phyloP scores from a whole-genome alignment of 176 grass and related monocot species.

The Zea mays region DNA sequence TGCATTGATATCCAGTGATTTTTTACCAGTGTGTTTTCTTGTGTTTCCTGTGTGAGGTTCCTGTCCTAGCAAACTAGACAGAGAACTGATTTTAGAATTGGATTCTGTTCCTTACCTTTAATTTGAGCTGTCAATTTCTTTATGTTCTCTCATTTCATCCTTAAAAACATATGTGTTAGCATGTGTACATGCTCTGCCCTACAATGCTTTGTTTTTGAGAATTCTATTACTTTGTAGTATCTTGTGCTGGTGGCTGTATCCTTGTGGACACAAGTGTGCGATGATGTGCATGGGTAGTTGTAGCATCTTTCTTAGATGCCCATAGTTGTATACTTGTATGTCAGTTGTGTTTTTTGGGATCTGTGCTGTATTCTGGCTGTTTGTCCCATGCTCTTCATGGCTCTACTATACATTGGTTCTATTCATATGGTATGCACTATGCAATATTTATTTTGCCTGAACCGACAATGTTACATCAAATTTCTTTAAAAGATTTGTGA shows the following conservation, averaged over 20 bases:
- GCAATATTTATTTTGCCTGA: not conserved
- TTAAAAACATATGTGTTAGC: not conserved
- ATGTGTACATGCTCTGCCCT: not conserved
- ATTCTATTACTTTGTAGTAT: not conserved
- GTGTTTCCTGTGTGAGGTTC: not conserved
- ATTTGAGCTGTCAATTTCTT: not conserved
- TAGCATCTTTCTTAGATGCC: not conserved
- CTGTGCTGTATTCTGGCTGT: not conserved
- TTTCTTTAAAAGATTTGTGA: not conserved
- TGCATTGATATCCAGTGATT: not conserved
- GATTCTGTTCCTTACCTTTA: not conserved
- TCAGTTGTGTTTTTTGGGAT: not conserved
- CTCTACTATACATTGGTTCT: not conserved
- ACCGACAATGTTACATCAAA: not conserved
- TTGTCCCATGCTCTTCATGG: not conserved
- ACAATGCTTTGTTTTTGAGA: not conserved
- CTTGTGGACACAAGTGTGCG: not conserved
- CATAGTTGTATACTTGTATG: not conserved
- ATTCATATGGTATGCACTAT: not conserved
- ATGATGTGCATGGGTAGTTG: not conserved
- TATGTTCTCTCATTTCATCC: not conserved
- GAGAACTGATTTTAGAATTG: not conserved
- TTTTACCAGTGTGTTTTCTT: not conserved
- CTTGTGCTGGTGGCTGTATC: conserved; percentile 10
- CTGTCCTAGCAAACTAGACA: not conserved